Evolutionary conservation across 495 filamentous ascomycete species (phyloP), one percentile per base, ranked within the genome.

Genomic region (Trichoderma gamsii): DNA sequence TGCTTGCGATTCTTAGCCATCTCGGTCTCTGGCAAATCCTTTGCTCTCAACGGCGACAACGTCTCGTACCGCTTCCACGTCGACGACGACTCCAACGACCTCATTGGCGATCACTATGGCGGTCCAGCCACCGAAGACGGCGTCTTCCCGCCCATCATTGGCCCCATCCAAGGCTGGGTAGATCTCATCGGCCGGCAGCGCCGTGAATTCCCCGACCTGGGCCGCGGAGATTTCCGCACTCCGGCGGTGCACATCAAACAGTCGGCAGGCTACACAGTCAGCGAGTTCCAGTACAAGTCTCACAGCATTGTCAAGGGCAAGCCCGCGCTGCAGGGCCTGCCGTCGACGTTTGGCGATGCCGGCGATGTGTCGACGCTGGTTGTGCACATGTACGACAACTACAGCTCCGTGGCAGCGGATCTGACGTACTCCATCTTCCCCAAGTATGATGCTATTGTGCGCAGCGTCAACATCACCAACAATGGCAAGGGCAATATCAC

Each of bases 371-470:
- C 80, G 3, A 86, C 83, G 1, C 73, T 86, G 43, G 76, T 79
- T n/a, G 74, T 86, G 12, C 78, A 79, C 67, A 38, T 86, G 51
- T 80, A 81, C 69, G 84, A 86, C 69, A 77, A 80, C 21, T 80
- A 81, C 69, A 81, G 82, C 27, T 72, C 77, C 38, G 74, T 86
- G 25, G 77, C 78, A 0, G 84, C 82, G 0, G 82, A 81, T 35
- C 68, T 86, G 69, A 79, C 78, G 21, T 86, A 86, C 68, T 86
- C 83, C 3, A 79, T 86, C 49, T 86, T 86, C 63, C 83, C 82
- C 0, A 69, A 75, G 41, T 80, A 83, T 69, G 79, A 85, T 69
- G 81, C 83, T 1, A 74, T 86, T 63, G 79, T 78, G n/a, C 79
- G 84, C 32, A 85, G 81, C 71, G 83, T 81, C 64, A 74, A 75